Percentiles rank a stretch among this genome's conserved stretches.
Evolutionary conservation across 768 basidiomycete genomes (phyloP).

Genomic region (Tylopilus cervinicoccineus): DNA sequence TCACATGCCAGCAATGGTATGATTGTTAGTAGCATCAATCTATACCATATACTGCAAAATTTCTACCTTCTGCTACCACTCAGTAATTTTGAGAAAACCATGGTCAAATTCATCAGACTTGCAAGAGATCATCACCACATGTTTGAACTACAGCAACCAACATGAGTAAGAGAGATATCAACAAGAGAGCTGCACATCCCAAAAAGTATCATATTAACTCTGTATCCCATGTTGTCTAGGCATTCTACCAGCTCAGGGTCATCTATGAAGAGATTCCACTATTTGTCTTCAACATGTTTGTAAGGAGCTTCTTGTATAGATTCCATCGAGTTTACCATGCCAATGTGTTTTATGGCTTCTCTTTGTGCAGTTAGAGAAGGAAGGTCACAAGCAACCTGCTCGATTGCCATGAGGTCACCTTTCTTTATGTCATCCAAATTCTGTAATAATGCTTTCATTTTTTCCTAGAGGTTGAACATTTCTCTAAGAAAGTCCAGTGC

Average conservation of each 20-base stretch:
- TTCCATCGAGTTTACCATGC: background rate
- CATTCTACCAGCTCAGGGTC: background rate
- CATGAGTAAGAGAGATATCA: background rate
- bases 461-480: background rate
- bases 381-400: background rate
- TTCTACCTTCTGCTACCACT: background rate
- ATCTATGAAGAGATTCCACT: background rate
- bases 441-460: background rate
- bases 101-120: background rate
- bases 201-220: background rate
- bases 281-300: too few relatives aligned
- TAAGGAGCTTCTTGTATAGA: background rate
- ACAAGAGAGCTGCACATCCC: background rate
- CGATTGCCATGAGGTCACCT: background rate
- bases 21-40: background rate
- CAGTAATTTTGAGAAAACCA: background rate
- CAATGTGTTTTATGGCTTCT: background rate
- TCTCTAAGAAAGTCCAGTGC: background rate
- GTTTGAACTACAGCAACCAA: background rate
- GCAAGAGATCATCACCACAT: background rate
- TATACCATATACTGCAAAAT: background rate
- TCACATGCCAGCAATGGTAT: background rate
- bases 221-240: background rate
- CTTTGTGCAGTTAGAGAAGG: background rate
- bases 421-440: background rate